These are phyloP conservation scores for Penicillium dipodomyicola DNA, from an alignment of 495 filamentous ascomycete species.

Conservation along the genomic window DNA sequence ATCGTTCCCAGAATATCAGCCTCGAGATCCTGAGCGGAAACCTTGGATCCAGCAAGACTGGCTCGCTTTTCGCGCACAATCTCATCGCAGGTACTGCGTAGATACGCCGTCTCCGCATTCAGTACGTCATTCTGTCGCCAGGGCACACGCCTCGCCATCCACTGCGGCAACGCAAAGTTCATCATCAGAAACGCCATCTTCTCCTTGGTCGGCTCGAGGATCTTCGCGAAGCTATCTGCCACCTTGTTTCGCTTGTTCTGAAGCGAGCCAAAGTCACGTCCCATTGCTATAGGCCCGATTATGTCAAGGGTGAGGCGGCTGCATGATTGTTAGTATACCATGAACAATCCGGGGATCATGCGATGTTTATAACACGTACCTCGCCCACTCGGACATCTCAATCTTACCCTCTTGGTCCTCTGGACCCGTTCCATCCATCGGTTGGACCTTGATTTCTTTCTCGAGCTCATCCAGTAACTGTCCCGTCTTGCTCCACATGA, in stretches of 20 bases:
- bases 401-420: slow-evolving; percentile 49
- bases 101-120: slow-evolving; percentile 50
- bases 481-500: slow-evolving; percentile 69
- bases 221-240: slow-evolving; percentile 60
- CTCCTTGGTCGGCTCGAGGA: slow-evolving; percentile 50
- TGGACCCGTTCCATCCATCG: slow-evolving; percentile 41
- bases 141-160: slow-evolving; percentile 55
- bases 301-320: slow-evolving; percentile 79
- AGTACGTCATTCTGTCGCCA: slow-evolving; percentile 66
- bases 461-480: slow-evolving; percentile 39
- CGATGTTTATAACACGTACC: slow-evolving; percentile 23
- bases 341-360: not conserved
- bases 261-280: slow-evolving; percentile 73
- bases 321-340: not conserved
- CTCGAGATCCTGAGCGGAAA: slow-evolving; percentile 53
- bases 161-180: slow-evolving; percentile 48
- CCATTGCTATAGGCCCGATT: slow-evolving; percentile 79
- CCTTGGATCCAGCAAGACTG: slow-evolving; percentile 53
- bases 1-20: slow-evolving; percentile 67
- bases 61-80: slow-evolving; percentile 64
- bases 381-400: slow-evolving; percentile 69
- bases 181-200: slow-evolving; percentile 47
- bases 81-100: slow-evolving; percentile 61
- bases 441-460: slow-evolving; percentile 37
- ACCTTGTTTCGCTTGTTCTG: slow-evolving; percentile 62